These are phyloP conservation scores for Penstemon eatonii DNA, from an alignment of 257 asterid genomes.

Conservation along the genomic window DNA sequence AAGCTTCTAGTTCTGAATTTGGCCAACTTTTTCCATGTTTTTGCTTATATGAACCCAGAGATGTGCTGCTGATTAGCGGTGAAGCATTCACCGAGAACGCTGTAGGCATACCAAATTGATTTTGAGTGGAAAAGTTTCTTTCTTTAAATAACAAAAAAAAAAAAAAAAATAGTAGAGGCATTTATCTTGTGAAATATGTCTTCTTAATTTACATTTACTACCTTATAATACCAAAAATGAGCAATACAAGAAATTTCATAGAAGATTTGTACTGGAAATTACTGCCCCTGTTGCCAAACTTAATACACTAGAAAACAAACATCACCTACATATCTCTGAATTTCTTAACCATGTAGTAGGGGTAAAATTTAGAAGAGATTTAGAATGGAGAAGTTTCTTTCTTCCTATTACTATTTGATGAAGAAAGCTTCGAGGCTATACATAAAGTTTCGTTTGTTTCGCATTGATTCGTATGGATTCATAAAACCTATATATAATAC, in stretches of 20 bases:
- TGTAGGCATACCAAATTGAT: conserved; percentile 18
- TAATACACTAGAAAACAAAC: no score
- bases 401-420: no score
- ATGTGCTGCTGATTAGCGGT: conserved; percentile 8
- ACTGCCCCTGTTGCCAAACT: no score
- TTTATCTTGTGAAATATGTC: background rate
- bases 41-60: background rate
- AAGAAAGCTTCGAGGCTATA: no score
- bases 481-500: no score
- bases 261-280: no score
- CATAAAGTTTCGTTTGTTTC: no score
- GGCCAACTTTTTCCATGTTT: background rate
- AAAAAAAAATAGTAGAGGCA: background rate
- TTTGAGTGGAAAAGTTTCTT: conserved; percentile 8
- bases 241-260: no score
- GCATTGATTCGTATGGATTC: no score
- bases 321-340: no score
- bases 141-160: background rate
- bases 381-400: background rate
- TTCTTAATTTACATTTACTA: background rate
- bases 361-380: background rate
- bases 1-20: conserved; percentile 39
- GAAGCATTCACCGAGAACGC: conserved; percentile 2
- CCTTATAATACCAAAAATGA: no score
- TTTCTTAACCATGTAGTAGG: background rate